Percentiles rank a stretch among this genome's conserved stretches.
Evolutionary conservation across 1,284 basidiomycete species (phyloP).

Genomic region (Polyporus tsugae): DNA sequence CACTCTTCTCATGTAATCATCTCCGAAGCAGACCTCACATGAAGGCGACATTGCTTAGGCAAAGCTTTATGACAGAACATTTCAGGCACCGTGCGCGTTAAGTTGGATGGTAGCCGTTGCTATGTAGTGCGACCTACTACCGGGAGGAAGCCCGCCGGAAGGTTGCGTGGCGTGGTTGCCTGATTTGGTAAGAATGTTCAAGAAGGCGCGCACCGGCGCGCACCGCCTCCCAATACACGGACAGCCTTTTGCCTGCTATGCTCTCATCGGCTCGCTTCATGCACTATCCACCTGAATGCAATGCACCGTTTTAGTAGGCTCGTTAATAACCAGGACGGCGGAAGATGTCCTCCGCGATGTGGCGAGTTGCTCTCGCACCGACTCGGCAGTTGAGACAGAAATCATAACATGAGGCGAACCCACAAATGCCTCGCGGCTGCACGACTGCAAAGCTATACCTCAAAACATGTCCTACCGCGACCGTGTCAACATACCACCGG

Average conservation of each 20-base stretch:
- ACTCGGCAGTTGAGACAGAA: constrained; percentile 13
- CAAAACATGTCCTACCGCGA: not conserved
- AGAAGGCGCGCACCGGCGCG: constrained; percentile 10
- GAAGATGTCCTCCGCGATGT: constrained; percentile 23
- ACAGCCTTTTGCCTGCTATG: constrained; percentile 20
- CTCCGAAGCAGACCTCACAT: not conserved
- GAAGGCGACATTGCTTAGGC: not conserved
- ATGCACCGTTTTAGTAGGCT: constrained; percentile 14
- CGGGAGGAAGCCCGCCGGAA: constrained; percentile 28
- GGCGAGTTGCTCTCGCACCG: constrained; percentile 12
- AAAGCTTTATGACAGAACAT: constrained; percentile 6
- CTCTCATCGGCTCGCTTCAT: constrained; percentile 22
- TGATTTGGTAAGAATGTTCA: constrained; percentile 29
- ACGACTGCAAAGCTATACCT: constrained; percentile 10
- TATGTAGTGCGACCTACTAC: not conserved
- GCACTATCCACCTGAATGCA: constrained; percentile 22
- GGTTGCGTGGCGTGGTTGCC: constrained; percentile 12
- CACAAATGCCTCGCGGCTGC: constrained; percentile 5
- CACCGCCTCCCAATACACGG: constrained; percentile 24
- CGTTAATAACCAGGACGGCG: constrained; percentile 22
- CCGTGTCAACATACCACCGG: constrained; percentile 5
- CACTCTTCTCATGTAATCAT: constrained; percentile 2
- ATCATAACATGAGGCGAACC: constrained; percentile 25
- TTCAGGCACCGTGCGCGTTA: not conserved
- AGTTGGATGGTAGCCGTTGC: not conserved